Base-by-base conservation (phyloP, 2,329 filamentous ascomycete species). In the Zarea fungicola region DNA sequence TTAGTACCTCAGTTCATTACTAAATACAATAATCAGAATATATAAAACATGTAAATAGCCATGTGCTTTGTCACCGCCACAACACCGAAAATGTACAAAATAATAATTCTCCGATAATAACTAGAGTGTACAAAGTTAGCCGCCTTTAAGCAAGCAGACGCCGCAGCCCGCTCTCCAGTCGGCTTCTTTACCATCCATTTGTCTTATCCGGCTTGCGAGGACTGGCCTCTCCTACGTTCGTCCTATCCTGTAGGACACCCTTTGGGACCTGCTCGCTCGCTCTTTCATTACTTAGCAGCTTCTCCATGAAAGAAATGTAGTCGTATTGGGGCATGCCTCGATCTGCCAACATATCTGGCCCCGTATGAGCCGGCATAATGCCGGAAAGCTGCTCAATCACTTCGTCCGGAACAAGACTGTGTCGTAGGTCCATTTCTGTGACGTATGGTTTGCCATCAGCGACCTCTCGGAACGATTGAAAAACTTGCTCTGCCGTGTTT, bases 361-460 rank as follows among this genome's bases (percentile, higher is more conserved):
- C 93, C 43, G 76, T 80, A 65, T 96, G 91, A 45, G 73, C 64
- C 1, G 93, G 93, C 78, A 99, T 95, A 44, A 89, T 88, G 60
- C 87, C 80, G 45, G 93, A 77, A 41, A 99, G 77, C 66, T 96
- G 88, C 54, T 96, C 91, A 62, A 99, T 96, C 55, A 99, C 87
- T 63, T 97, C 92, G 63, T 99, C 93, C 0, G 93, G 93, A 31
- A 99, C 95, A 32, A 99, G 80, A 35, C 87, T 93, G 68, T 99
- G 93, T 52, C 92, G 82, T 50, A 99, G 79, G 66, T 99, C 93
- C 74, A 99, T 87, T 71, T 99, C 93, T 5, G 93, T 99, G 34
- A 99, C 93, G 66, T 99, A 99, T 10, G 92, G 91, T 76, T 99
- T 99, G 56, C 93, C 93, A 71, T 99, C 93, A 16, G 93, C 93